A percentile compares a stretch with the other conserved stretches of the same genome.
These are phyloP conservation scores for Euphorbia peplus DNA, from an alignment of 345 rosid genomes.

Conservation along the genomic window DNA sequence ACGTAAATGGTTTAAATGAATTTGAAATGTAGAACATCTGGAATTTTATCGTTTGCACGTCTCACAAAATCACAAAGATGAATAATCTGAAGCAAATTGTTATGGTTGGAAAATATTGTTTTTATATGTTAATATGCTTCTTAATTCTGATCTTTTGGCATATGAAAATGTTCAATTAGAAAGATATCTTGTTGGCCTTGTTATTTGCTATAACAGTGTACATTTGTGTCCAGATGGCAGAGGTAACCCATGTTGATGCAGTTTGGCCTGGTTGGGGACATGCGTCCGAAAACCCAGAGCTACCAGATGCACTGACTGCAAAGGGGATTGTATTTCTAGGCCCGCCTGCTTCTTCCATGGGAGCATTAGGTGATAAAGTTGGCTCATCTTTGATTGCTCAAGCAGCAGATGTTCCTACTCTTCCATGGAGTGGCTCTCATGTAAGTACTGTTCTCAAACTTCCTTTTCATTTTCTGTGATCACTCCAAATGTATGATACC, in stretches of 20 bases:
- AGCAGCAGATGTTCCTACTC: constrained; percentile 99
- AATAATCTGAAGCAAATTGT: neutral
- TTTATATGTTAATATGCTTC: neutral
- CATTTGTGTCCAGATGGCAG: constrained; percentile 73
- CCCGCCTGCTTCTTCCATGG: constrained; percentile 87
- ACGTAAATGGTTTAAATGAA: neutral
- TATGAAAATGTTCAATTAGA: neutral
- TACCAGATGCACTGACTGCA: constrained; percentile 79
- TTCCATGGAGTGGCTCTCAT: constrained; percentile 99
- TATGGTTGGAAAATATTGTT: neutral
- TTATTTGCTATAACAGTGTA: neutral
- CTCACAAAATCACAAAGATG: neutral
- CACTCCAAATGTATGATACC: constrained; percentile 20
- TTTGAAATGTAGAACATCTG: neutral
- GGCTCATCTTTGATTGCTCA: constrained; percentile 99
- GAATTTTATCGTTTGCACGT: neutral
- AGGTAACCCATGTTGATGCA: constrained; percentile 94
- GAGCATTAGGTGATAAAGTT: constrained; percentile 95
- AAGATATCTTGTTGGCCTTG: neutral
- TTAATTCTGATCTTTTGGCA: constrained; percentile 1
- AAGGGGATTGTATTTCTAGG: constrained; percentile 96
- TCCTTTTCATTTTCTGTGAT: neutral
- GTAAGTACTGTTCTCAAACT: constrained; percentile 36
- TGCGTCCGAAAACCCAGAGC: constrained; percentile 98
- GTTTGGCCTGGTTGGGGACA: constrained; percentile 99